Base-by-base conservation (phyloP, 306 rosid species). In the Castanospermum australe region DNA sequence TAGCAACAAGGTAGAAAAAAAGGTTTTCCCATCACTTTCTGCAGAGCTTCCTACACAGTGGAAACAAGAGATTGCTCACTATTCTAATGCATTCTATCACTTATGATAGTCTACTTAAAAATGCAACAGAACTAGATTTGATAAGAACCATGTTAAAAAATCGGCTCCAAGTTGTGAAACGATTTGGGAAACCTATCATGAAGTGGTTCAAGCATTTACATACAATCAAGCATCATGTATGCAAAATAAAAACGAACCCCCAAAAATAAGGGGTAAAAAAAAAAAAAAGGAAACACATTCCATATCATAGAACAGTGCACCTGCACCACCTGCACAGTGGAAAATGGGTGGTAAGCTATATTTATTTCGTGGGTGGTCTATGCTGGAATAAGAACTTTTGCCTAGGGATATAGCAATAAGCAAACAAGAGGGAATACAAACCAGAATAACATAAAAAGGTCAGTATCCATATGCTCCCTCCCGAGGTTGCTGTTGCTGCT, bases 261-360 rank as follows among this genome's bases (percentile, higher is more conserved):
- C n/a, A n/a, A n/a, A 17, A 50, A 73, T 28, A 17, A 8, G 6
- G 15, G 20, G 22, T 61, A 28, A 61, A 51, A 15, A 9, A 6
- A 11, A 7, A 73, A 35, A 55, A 42, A 47, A 59, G 84, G 73
- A 52, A 67, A 84, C 86, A 92, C 57, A 86, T 80, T 88, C 88
- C 91, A 88, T 66, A 81, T 87, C 86, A 79, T 79, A 83, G 82
- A 82, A 87, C 86, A 85, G 92, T 90, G 87, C 87, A 92, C 91
- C 97, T 92, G 97, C 88, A 92, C 94, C 85, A 89, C 94, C 97
- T 92, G 94, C 97, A 92, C 91, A 92, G 90, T 83, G 88, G 91
- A 88, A 90, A 85, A 88, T 89, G 92, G 90, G 87, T 83, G 65
- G 91, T 87, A 84, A 92, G 94, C 90, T 81, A 79, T 63, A 83